Evolutionary conservation across 768 basidiomycete genomes (phyloP).

Genomic region (Porphyrellus cyaneotinctus): DNA sequence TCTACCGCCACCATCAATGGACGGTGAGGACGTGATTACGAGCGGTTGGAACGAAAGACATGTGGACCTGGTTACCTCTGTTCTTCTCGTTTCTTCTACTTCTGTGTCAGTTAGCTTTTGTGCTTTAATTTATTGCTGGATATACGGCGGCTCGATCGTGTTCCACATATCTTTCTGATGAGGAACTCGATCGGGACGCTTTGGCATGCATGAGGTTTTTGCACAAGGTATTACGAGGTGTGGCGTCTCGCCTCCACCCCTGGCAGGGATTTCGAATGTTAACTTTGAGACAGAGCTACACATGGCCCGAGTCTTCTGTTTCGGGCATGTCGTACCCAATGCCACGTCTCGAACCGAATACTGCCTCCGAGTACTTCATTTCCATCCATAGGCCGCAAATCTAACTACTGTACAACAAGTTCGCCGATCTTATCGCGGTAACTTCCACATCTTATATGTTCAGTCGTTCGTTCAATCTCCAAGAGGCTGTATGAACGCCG

Average conservation of each 20-base stretch:
- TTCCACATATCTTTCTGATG: conserved; percentile 10
- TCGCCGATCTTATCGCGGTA: conserved; percentile 8
- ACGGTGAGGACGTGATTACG: conserved; percentile 31
- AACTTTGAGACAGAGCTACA: background rate
- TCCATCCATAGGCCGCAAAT: background rate
- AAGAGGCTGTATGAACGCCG: background rate
- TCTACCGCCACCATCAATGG: conserved; percentile 73
- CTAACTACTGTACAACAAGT: background rate
- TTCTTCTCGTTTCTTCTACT: background rate
- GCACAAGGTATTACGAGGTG: background rate
- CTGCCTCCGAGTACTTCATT: background rate
- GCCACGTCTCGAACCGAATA: background rate
- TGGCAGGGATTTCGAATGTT: too few species aligned
- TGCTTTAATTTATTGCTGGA: conserved; percentile 22
- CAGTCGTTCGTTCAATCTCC: too few species aligned
- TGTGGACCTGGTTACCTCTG: conserved; percentile 10
- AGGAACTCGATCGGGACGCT: conserved; percentile 1
- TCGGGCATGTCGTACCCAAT: background rate
- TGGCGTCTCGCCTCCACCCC: conserved; percentile 1
- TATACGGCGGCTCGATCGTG: conserved; percentile 16
- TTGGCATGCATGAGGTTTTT: conserved; percentile 9
- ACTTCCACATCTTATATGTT: background rate
- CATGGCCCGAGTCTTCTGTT: background rate
- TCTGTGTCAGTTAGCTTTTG: conserved; percentile 12
- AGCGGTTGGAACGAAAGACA: conserved; percentile 5